phyloP scores from a whole-genome alignment of 192 early-diverging fungal species.

The Jimgerdemannia flammicorona region DNA sequence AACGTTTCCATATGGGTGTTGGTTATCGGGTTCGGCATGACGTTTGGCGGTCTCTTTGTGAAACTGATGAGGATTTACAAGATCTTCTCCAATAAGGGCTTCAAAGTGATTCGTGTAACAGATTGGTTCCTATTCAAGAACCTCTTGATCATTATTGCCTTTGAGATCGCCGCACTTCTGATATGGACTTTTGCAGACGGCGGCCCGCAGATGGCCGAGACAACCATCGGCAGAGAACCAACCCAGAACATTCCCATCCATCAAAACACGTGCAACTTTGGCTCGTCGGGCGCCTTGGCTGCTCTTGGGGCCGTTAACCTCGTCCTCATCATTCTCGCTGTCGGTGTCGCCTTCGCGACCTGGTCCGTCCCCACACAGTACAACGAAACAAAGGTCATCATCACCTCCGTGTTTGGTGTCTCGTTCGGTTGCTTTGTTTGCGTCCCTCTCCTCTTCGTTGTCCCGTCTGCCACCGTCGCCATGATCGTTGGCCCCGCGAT shows the following conservation, averaged over 20 bases:
- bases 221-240: not conserved
- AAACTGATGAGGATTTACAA: constrained; percentile 13
- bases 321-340: constrained; percentile 5
- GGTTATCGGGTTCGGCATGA: constrained; percentile 9
- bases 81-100: constrained; percentile 13
- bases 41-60: constrained; percentile 11
- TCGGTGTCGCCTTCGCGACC: constrained; percentile 6
- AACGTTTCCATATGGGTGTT: constrained; percentile 1
- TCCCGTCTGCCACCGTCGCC: not conserved
- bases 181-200: constrained; percentile 1
- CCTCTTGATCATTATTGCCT: constrained; percentile 4
- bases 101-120: constrained; percentile 2
- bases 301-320: constrained; percentile 8
- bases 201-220: constrained; percentile 6
- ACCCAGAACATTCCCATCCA: constrained; percentile 2
- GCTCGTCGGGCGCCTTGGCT: constrained; percentile 5
- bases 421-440: constrained; percentile 7
- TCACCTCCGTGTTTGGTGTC: constrained; percentile 4
- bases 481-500: constrained; percentile 11
- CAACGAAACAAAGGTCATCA: constrained; percentile 10
- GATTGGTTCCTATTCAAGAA: constrained; percentile 10
- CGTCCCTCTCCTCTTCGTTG: constrained; percentile 9
- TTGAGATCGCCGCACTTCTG: constrained; percentile 4
- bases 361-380: constrained; percentile 14
- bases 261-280: constrained; percentile 5